Evolutionary conservation across 73 alveolate species (phyloP), one percentile per base, ranked within the genome.

Genomic region (Breviolum minutum): DNA sequence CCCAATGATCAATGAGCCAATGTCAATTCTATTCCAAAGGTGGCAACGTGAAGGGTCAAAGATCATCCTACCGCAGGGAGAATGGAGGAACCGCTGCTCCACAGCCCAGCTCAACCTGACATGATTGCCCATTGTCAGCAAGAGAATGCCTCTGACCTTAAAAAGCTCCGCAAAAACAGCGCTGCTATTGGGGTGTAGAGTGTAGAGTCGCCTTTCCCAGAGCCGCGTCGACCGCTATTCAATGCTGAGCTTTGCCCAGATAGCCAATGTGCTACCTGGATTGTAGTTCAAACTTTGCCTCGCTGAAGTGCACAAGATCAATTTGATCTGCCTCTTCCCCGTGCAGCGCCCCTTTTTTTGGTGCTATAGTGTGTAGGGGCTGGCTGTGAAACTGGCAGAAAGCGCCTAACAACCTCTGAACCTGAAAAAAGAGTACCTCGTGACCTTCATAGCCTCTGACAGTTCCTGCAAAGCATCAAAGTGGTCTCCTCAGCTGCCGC

Each of bases 361-460:
- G 88, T 80, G 88, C 88, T 80, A 80, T 48, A 80, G 88, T 80
- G 88, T 66, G 30, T 40, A 80, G 88, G 88, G 88, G 88, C 68
- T 16, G 68, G 69, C 69, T 80, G 88, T 48, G 88, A 80, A 80
- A 80, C 32, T 80, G 88, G 88, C 88, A 80, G 88, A 68, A 26
- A 80, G 88, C 88, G 26, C 68, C 69, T 80, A 32, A 66, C 32
- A 48, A 80, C 14, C 68, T n/a, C 88, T 27, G 54, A 80, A 66
- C 66, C 40, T 80, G 69, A 80, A 62, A 80, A 48, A 80, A 80
- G 54, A 40, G 54, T 40, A 40, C 54, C n/a, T n/a, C 54, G 54
- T 40, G 54, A 40, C 54, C 54, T 40, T 40, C 54, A 40, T 3
- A 40, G 54, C 54, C 54, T 40, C 54, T 40, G 54, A 0, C 54